Evolutionary conservation across 192 early-diverging fungal genomes (phyloP), one percentile per base, ranked within the genome.

Genomic region (Entomortierella lignicola): DNA sequence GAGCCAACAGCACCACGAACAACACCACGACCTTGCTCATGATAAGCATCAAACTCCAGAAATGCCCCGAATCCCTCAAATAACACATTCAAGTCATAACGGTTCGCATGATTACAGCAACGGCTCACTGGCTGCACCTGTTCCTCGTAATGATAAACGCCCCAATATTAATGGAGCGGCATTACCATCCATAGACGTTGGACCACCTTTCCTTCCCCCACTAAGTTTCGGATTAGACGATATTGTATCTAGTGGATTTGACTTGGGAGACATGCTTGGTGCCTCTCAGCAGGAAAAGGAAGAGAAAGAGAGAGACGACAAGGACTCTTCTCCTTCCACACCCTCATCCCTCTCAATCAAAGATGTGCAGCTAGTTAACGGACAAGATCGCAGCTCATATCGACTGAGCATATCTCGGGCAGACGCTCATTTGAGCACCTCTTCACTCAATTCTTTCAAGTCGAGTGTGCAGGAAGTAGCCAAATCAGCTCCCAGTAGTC

Each of bases 191-290:
- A 34, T 79, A 8, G 75, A 65, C 15, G 50, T 66, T 34, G 75
- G 75, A 18, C 75, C 75, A 30, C 75, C 75, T 23, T 69, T 79
- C 21, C 51, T 79, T 2, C 75, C 75, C 5, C 67, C 75, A 23
- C 62, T 79, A 26, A 27, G 23, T 4, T 79, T 79, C 30, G 75
- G 61, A n/a, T 41, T 79, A 11, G 75, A 79, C 15, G 75, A 70
- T 18, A 58, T 42, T 39, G 62, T 34, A 8, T 66, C 75, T 1
- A 47, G 75, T 41, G 75, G 67, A 29, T 79, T 79, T 30, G 75
- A 79, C 32, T 43, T 79, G 2, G 66, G 67, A 8, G 75, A 79
- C 8, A 70, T 79, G 67, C 42, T 79, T 6, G 39, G 63, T 5
- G 42, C 51, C 20, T 64, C 71, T 0, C 62, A 64, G n/a, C 57